Conservation (phyloP, 2,329 filamentous ascomycete genomes). For the Tolypocladium paradoxum region DNA sequence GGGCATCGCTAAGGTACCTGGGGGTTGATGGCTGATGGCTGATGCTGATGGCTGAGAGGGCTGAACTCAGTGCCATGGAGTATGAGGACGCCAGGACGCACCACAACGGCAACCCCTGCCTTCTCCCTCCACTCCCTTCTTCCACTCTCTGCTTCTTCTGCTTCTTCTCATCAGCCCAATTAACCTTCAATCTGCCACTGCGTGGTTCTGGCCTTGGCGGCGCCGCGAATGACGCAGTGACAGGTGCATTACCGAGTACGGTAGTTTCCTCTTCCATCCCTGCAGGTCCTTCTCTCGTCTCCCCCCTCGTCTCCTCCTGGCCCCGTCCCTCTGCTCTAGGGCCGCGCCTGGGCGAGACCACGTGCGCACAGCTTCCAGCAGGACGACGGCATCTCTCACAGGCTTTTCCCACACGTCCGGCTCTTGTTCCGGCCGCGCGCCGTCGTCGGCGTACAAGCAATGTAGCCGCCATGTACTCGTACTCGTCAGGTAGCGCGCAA, state of each 20-base stretch:
- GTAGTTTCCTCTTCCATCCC: background rate
- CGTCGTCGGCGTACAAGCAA: background rate
- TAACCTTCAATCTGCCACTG: background rate
- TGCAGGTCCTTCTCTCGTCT: background rate
- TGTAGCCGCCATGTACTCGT: background rate
- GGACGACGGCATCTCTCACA: background rate
- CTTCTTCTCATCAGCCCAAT: background rate
- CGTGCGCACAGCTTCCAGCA: background rate
- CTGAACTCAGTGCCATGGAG: no score
- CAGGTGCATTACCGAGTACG: no score
- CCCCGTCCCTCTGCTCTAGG: background rate
- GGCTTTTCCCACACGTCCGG: background rate
- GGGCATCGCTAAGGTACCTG: no score
- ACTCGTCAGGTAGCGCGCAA: background rate
- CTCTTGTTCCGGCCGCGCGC: background rate
- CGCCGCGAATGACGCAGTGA: background rate
- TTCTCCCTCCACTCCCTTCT: background rate
- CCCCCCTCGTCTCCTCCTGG: background rate
- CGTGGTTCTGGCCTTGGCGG: background rate
- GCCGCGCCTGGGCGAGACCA: background rate
- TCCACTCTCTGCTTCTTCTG: no score
- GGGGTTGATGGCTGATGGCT: no score
- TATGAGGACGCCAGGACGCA: no score
- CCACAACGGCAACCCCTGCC: no score
- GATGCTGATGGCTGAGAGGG: no score